Base-by-base conservation (phyloP, 1,284 basidiomycete genomes). In the Hypsizygus ulmarius region DNA sequence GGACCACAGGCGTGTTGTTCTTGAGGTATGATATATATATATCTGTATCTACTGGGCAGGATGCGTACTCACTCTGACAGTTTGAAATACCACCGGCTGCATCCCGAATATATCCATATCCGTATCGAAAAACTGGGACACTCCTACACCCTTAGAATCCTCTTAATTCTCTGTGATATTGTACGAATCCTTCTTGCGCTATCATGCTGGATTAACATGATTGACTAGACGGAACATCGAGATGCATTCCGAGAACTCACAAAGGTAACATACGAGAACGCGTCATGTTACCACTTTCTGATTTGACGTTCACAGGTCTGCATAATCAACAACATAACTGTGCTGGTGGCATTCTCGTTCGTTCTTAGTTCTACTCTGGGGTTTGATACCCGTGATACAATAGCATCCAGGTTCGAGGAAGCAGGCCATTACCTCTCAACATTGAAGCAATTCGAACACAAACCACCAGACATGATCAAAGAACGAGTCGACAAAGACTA, bases 51-150 rank as follows among this genome's bases (percentile, higher is more conserved):
- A 9, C 5, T 30, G 21, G 27, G 45, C 14, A 25, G 35, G 35
- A 38, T 12, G 42, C 18, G 32, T 38, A 14, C 48, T 19, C 29
- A 14, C n/a, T 29, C 2, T 19, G 1, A 2, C 50, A 98, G 95
- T 63, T 68, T 99, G 51, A 89, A 87, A 57, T 99, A 99, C 59
- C 95, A 99, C 61, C 88, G 95, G 19, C 77, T 99, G 12, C 97
- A 99, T 66, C 97, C 97, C 3, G 97, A 99, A 67, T 99, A 99
- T 64, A 87, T 99, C 51, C 90, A 94, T 63, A 79, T 80, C 37
- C 84, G 97, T 3, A 94, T 99, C 50, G 85, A 92, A 59, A 88
- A 87, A 58, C 81, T 99, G 12, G 86, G 84, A 2, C 79, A 79
- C 34, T 80, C 83, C 10, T 99, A 93, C 64, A 89, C 82, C 44